Conservation (phyloP, 164 flowering plant genomes). For the Magnolia kwangsiensis region DNA sequence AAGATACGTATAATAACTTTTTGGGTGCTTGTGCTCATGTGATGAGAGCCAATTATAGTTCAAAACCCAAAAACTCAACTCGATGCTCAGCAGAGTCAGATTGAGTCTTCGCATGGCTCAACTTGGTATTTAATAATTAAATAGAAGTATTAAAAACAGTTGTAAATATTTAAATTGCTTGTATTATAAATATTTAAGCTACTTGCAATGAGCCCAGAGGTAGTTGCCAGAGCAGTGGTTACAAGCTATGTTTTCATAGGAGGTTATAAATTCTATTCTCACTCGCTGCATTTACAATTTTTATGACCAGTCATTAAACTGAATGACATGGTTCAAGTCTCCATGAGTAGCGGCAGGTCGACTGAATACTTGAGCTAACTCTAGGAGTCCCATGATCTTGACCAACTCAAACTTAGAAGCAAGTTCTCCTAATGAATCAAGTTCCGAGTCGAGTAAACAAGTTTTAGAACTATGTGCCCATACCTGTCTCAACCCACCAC, state of each 20-base stretch:
- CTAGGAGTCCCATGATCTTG: neutral
- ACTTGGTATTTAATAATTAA: no score
- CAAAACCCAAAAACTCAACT: no score
- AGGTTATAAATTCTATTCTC: neutral
- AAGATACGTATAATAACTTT: no score
- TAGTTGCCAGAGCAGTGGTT: no score
- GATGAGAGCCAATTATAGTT: no score
- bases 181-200: no score
- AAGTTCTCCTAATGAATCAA: neutral
- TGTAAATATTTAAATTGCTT: no score
- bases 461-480: neutral
- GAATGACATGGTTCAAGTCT: neutral
- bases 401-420: neutral
- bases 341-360: neutral
- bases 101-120: no score
- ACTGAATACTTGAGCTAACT: neutral
- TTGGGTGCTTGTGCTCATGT: no score
- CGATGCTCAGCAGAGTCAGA: no score
- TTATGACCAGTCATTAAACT: neutral
- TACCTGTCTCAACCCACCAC: slow-evolving; percentile 78
- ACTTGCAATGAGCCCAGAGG: no score
- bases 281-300: neutral
- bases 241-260: neutral
- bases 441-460: neutral
- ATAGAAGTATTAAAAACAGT: no score